A percentile compares a stretch with the other conserved stretches of the same genome.
Evolutionary conservation across 2,329 filamentous ascomycete genomes (phyloP).

Genomic region (Ceratocystis harringtonii): DNA sequence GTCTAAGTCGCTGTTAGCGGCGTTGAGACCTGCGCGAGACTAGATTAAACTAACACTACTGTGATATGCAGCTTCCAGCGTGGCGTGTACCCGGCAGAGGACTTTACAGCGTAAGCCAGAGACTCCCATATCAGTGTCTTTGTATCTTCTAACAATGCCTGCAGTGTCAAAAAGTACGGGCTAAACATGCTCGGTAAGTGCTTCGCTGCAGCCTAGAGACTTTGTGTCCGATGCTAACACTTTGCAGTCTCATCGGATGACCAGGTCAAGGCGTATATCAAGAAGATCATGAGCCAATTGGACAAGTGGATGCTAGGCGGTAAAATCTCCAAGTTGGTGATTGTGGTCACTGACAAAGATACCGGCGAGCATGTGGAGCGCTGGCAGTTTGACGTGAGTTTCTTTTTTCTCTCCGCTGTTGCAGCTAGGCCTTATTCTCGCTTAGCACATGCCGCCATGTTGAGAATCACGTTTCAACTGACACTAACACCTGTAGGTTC

Average conservation of each 20-base stretch:
- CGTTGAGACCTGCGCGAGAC: neutral
- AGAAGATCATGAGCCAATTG: conserved; percentile 96
- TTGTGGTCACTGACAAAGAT: conserved; percentile 94
- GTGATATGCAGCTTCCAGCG: conserved; percentile 55
- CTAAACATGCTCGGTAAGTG: conserved; percentile 76
- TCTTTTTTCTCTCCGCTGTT: neutral
- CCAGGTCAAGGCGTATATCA: conserved; percentile 97
- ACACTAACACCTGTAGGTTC: conserved; percentile 21
- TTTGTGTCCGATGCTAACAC: conserved; percentile 3
- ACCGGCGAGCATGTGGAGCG: conserved; percentile 90
- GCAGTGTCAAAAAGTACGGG: conserved; percentile 88
- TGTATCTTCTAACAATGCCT: neutral
- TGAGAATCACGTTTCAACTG: neutral
- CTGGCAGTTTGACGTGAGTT: conserved; percentile 85
- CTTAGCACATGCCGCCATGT: neutral
- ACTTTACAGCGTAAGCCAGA: conserved; percentile 70
- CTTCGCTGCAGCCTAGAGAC: neutral
- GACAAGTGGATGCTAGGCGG: conserved; percentile 95
- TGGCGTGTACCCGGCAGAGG: conserved; percentile 78
- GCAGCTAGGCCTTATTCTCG: neutral
- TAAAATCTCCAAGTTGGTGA: conserved; percentile 93
- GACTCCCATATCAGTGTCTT: neutral
- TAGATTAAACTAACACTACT: neutral
- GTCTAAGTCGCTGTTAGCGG: neutral
- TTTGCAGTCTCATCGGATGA: conserved; percentile 72